A percentile compares a stretch with the other conserved stretches of the same genome.
phyloP scores from a whole-genome alignment of 2,329 filamentous ascomycete genomes.

The Penicillium digitatum region DNA sequence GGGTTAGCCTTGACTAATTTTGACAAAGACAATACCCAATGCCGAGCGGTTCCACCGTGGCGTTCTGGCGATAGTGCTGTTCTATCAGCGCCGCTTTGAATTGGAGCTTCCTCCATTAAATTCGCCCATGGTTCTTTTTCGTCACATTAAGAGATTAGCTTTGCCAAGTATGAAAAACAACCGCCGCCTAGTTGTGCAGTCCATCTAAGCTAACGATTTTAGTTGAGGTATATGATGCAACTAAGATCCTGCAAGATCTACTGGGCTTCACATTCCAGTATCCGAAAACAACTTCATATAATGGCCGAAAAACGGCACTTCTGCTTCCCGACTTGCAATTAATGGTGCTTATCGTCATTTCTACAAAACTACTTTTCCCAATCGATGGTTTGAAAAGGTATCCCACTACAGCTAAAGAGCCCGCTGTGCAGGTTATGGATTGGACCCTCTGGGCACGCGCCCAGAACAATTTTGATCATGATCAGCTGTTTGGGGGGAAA shows the following conservation, averaged over 20 bases:
- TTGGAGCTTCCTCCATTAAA: conserved; percentile 72
- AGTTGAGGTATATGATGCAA: conserved; percentile 48
- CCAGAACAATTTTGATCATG: conserved; percentile 42
- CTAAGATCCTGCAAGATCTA: conserved; percentile 53
- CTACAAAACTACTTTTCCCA: conserved; percentile 75
- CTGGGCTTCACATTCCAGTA: conserved; percentile 58
- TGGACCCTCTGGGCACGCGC: conserved; percentile 67
- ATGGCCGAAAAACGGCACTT: conserved; percentile 38
- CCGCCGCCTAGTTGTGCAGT: neutral
- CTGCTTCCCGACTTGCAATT: conserved; percentile 72
- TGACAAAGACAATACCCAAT: conserved; percentile 39
- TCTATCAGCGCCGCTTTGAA: conserved; percentile 64
- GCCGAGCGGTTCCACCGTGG: conserved; percentile 60
- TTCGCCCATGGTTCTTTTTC: conserved; percentile 61
- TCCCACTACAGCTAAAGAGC: conserved; percentile 51
- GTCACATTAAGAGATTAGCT: conserved; percentile 66
- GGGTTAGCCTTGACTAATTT: neutral
- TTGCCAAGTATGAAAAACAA: conserved; percentile 60
- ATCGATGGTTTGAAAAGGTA: conserved; percentile 58
- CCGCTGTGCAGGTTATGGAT: conserved; percentile 59
- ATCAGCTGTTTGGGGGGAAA: conserved; percentile 30
- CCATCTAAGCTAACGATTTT: conserved; percentile 11
- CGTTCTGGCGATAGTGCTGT: conserved; percentile 58
- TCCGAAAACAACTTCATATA: conserved; percentile 34
- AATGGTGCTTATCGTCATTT: conserved; percentile 66